Conservation (phyloP, 2,329 filamentous ascomycete species). For the Pseudogymnoascus sp. region DNA sequence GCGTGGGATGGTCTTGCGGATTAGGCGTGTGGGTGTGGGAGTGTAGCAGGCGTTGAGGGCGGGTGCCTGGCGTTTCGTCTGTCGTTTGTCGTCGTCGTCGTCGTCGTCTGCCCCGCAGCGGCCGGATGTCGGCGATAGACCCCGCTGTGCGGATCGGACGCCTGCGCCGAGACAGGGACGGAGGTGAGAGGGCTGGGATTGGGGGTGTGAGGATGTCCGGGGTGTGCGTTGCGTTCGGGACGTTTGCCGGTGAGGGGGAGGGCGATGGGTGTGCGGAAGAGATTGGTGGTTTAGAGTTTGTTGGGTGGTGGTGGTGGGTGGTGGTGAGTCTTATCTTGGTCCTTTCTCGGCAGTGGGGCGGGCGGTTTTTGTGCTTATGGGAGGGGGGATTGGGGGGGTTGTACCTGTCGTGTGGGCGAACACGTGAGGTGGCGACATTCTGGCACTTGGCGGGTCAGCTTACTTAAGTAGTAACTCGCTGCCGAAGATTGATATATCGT, state of each 20-base stretch:
- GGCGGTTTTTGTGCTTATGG: neutral
- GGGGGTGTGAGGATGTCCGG: neutral
- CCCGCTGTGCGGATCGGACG: neutral
- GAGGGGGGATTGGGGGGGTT: neutral
- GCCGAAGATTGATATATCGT: neutral
- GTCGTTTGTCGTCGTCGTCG: neutral
- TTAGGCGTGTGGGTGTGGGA: neutral
- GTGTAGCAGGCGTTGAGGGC: neutral
- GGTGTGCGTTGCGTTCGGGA: neutral
- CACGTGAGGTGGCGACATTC: slow-evolving; percentile 5
- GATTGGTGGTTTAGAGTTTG: slow-evolving; percentile 4
- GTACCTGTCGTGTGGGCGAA: slow-evolving; percentile 1
- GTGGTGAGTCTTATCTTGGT: slow-evolving; percentile 6
- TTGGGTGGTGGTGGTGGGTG: slow-evolving; percentile 1
- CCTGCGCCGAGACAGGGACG: neutral
- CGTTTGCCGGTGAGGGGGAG: neutral
- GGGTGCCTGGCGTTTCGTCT: neutral
- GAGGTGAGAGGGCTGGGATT: neutral
- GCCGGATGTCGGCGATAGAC: slow-evolving; percentile 3
- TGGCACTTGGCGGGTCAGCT: neutral
- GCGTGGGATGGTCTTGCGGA: neutral
- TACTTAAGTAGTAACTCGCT: neutral
- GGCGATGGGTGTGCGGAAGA: neutral
- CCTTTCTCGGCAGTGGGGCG: slow-evolving; percentile 2
- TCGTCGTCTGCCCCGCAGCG: slow-evolving; percentile 1